Evolutionary conservation across 2,329 filamentous ascomycete species (phyloP).

Genomic region (Fusarium humuli): DNA sequence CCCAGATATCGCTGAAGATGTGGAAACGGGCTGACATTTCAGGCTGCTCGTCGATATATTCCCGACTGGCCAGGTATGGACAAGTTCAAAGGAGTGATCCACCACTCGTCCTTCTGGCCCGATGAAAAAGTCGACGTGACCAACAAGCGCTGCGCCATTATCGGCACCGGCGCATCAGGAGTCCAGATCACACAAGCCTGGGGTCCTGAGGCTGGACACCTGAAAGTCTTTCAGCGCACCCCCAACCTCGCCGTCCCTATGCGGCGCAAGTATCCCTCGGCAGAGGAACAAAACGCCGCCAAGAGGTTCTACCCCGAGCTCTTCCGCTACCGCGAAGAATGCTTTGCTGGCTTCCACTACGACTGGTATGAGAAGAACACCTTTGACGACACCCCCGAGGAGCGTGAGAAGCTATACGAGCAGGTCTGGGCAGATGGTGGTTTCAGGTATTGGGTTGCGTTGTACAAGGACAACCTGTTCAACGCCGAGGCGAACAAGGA

Average conservation of each 20-base stretch:
- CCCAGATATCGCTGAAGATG: too few relatives aligned
- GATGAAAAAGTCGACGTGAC: constrained; percentile 65
- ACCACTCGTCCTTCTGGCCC: constrained; percentile 72
- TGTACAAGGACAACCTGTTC: constrained; percentile 65
- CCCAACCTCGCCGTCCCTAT: constrained; percentile 75
- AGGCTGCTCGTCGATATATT: constrained; percentile 66
- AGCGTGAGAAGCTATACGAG: constrained; percentile 63
- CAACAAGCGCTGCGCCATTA: constrained; percentile 69
- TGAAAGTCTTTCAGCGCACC: constrained; percentile 74
- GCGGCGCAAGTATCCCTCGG: constrained; percentile 58
- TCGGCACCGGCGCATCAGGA: constrained; percentile 74
- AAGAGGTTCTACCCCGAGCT: constrained; percentile 62
- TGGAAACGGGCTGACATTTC: too few relatives aligned
- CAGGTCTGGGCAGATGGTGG: constrained; percentile 63
- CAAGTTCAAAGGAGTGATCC: constrained; percentile 68
- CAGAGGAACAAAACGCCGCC: constrained; percentile 54
- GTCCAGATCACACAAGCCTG: constrained; percentile 73
- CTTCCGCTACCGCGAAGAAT: constrained; percentile 63
- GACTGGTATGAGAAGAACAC: constrained; percentile 66
- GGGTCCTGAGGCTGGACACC: constrained; percentile 61
- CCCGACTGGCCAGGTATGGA: constrained; percentile 70
- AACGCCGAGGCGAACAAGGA: constrained; percentile 62
- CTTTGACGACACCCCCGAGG: constrained; percentile 63
- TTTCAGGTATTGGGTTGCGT: constrained; percentile 65
- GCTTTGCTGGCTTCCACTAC: constrained; percentile 70